Percentiles rank a stretch among this genome's conserved stretches.
Evolutionary conservation across 2,329 filamentous ascomycete species (phyloP).

Genomic region (Neoarthrinium moseri): DNA sequence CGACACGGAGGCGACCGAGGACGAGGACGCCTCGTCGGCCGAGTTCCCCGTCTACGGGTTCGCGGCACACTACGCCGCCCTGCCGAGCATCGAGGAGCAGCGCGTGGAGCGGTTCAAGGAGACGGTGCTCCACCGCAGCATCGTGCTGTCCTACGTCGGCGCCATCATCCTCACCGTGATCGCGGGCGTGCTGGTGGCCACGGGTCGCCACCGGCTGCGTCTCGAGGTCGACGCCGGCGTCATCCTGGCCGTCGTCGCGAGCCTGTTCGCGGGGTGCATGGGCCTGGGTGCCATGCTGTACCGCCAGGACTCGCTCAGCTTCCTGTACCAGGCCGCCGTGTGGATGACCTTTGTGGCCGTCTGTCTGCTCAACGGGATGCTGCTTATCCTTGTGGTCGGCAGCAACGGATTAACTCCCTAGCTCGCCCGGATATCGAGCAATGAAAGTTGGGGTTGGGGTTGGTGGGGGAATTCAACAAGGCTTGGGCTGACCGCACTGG

Average conservation of each 20-base stretch:
- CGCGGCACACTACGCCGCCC: slow-evolving; percentile 49
- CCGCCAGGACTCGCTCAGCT: slow-evolving; percentile 42
- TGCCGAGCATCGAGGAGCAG: slow-evolving; percentile 53
- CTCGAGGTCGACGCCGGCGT: slow-evolving; percentile 72
- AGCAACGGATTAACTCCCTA: too few species aligned
- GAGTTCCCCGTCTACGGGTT: slow-evolving; percentile 51
- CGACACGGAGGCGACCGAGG: slow-evolving; percentile 32
- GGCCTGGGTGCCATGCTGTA: slow-evolving; percentile 60
- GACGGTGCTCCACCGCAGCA: slow-evolving; percentile 52
- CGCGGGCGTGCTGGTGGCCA: slow-evolving; percentile 63
- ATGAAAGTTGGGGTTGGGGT: too few species aligned
- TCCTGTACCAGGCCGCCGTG: slow-evolving; percentile 42
- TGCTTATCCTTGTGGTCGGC: slow-evolving; percentile 50
- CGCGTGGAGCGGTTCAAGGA: slow-evolving; percentile 51
- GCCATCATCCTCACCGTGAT: slow-evolving; percentile 65
- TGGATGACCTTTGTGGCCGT: slow-evolving; percentile 41
- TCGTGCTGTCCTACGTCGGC: slow-evolving; percentile 53
- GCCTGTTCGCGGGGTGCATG: slow-evolving; percentile 61
- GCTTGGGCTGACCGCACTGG: too few species aligned
- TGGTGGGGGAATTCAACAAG: too few species aligned
- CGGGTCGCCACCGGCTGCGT: slow-evolving; percentile 65
- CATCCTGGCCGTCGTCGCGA: slow-evolving; percentile 66
- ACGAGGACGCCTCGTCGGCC: slow-evolving; percentile 53
- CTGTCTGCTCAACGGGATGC: slow-evolving; percentile 48
- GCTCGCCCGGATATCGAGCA: too few species aligned